These are phyloP conservation scores for Cryptosporidium meleagridis DNA, from an alignment of 169 alveolate species.

Conservation along the genomic window DNA sequence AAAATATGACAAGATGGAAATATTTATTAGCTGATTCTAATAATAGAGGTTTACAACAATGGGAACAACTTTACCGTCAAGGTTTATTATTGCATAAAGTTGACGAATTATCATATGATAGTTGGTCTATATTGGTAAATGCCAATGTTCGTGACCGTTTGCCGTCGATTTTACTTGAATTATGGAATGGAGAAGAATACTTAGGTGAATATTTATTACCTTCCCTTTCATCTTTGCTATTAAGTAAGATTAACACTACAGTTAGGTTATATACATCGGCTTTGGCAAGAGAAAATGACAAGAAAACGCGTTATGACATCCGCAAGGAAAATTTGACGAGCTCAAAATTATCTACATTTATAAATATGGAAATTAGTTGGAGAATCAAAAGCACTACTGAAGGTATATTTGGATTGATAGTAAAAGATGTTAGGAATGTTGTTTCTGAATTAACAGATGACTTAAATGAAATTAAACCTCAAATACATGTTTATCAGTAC, in stretches of 20 bases:
- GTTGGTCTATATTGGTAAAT: slow-evolving; percentile 72
- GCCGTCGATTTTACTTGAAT: slow-evolving; percentile 65
- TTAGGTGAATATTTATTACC: slow-evolving; percentile 68
- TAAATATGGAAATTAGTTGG: slow-evolving; percentile 74
- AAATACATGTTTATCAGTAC: slow-evolving; percentile 63
- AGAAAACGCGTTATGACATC: slow-evolving; percentile 58
- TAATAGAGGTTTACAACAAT: slow-evolving; percentile 60
- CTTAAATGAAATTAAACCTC: slow-evolving; percentile 67
- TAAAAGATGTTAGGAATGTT: slow-evolving; percentile 63
- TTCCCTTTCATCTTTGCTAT: slow-evolving; percentile 44
- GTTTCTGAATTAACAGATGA: slow-evolving; percentile 70
- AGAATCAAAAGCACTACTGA: slow-evolving; percentile 74
- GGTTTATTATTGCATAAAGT: slow-evolving; percentile 66
- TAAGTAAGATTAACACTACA: slow-evolving; percentile 57
- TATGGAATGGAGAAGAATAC: slow-evolving; percentile 74
- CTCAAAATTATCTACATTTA: slow-evolving; percentile 62
- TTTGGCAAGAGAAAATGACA: slow-evolving; percentile 50
- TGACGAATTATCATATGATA: slow-evolving; percentile 70
- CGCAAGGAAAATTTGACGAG: slow-evolving; percentile 61
- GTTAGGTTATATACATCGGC: slow-evolving; percentile 53
- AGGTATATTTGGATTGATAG: slow-evolving; percentile 48
- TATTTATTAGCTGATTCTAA: slow-evolving; percentile 63
- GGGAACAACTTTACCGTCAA: slow-evolving; percentile 72
- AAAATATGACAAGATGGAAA: slow-evolving; percentile 70
- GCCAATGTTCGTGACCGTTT: slow-evolving; percentile 70